Percentiles rank a stretch among this genome's conserved stretches.
phyloP scores from a whole-genome alignment of 176 grass and related monocot genomes.

The Secale cereale region DNA sequence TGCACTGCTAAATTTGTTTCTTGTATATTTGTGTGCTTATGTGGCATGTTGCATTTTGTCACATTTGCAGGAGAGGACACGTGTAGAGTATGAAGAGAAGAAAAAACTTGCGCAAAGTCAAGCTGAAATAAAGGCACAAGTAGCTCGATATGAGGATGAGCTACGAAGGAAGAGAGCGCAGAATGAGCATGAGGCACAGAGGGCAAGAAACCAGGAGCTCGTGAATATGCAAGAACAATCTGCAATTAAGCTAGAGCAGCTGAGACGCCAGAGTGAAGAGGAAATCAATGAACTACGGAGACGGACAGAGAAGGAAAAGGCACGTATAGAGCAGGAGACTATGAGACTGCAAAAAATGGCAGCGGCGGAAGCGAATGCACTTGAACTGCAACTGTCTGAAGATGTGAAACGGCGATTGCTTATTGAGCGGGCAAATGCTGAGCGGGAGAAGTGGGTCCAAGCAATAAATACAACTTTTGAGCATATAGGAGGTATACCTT shows the following conservation, averaged over 20 bases:
- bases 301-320: slow-evolving; percentile 59
- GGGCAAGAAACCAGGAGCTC: slow-evolving; percentile 87
- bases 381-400: slow-evolving; percentile 45
- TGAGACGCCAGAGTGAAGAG: slow-evolving; percentile 63
- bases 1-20: not conserved
- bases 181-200: slow-evolving; percentile 78
- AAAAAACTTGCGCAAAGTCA: slow-evolving; percentile 64
- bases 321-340: slow-evolving; percentile 46
- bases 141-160: slow-evolving; percentile 76
- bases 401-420: slow-evolving; percentile 66
- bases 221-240: slow-evolving; percentile 99
- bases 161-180: slow-evolving; percentile 75
- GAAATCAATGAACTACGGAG: slow-evolving; percentile 71
- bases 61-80: slow-evolving; percentile 74
- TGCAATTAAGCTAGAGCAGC: slow-evolving; percentile 67
- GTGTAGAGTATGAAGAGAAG: slow-evolving; percentile 69
- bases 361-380: slow-evolving; percentile 47
- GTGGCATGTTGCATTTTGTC: slow-evolving; percentile 5
- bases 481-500: slow-evolving; percentile 85
- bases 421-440: slow-evolving; percentile 60
- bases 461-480: slow-evolving; percentile 94
- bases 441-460: slow-evolving; percentile 88
- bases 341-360: slow-evolving; percentile 27
- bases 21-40: not conserved
- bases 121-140: slow-evolving; percentile 69